Evolutionary conservation across 2,329 filamentous ascomycete species (phyloP).

Genomic region (Aspergillus fructus): DNA sequence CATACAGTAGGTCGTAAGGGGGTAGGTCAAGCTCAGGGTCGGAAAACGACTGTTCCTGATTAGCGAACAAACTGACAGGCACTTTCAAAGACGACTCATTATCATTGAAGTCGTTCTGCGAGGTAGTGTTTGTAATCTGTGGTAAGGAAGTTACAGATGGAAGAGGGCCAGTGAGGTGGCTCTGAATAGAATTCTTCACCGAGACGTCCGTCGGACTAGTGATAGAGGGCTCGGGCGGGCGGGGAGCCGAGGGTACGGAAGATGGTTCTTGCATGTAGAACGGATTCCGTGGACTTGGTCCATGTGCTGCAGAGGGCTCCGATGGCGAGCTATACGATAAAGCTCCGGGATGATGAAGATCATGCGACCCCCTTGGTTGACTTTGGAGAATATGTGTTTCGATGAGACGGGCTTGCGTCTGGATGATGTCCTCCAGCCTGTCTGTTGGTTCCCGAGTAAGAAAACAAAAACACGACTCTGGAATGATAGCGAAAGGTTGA

Average conservation of each 20-base stretch:
- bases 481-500: background rate
- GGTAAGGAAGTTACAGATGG: constrained; percentile 23
- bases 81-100: constrained; percentile 57
- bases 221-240: constrained; percentile 46
- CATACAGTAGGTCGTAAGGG: constrained; percentile 71
- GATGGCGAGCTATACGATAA: constrained; percentile 48
- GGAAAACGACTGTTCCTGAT: constrained; percentile 46
- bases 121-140: constrained; percentile 22
- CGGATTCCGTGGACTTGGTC: constrained; percentile 57
- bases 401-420: constrained; percentile 65
- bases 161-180: constrained; percentile 23
- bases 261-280: constrained; percentile 64
- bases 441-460: constrained; percentile 42
- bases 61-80: constrained; percentile 56
- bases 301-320: constrained; percentile 52
- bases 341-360: constrained; percentile 25
- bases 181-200: constrained; percentile 25
- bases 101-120: constrained; percentile 41
- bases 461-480: background rate
- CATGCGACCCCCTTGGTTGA: constrained; percentile 30
- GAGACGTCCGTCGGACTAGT: constrained; percentile 38
- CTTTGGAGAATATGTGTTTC: constrained; percentile 53
- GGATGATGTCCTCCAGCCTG: constrained; percentile 65
- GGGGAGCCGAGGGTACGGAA: constrained; percentile 48
- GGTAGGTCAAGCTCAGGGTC: constrained; percentile 66